A percentile compares a stretch with the other conserved stretches of the same genome.
Evolutionary conservation across 257 asterid species (phyloP).

Genomic region (Ajuga chamaepitys): DNA sequence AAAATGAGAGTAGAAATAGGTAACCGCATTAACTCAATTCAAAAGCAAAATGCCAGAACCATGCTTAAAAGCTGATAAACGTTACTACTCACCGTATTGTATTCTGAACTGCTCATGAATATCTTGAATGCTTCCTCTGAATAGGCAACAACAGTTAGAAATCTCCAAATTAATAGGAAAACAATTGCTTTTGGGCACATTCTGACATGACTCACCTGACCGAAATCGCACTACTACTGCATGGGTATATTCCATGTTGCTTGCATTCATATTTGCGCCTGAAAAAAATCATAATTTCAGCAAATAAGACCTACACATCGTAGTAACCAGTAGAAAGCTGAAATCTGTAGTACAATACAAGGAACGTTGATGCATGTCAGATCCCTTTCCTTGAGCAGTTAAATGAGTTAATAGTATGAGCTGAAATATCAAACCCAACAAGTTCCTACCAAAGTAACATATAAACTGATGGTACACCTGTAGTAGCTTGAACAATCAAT

Average conservation of each 20-base stretch:
- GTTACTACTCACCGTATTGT: constrained; percentile 41
- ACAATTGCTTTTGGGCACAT: background rate
- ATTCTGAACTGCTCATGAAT: constrained; percentile 61
- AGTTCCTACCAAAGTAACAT: background rate
- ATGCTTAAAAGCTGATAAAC: constrained; percentile 3
- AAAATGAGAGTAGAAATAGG: background rate
- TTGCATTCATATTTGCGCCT: constrained; percentile 42
- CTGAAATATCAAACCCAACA: background rate
- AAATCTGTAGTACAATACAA: background rate
- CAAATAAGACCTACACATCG: background rate
- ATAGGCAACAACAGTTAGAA: constrained; percentile 15
- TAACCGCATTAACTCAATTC: background rate
- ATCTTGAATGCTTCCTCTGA: constrained; percentile 67
- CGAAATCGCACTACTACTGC: constrained; percentile 61
- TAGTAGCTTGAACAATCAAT: constrained; percentile 72
- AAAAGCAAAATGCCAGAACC: background rate
- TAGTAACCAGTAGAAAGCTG: background rate
- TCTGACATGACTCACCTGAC: constrained; percentile 44
- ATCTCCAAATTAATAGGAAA: background rate
- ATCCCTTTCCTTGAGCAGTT: background rate
- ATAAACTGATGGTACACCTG: constrained; percentile 27
- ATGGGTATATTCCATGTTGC: constrained; percentile 49
- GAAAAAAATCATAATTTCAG: constrained; percentile 17
- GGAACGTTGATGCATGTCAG: background rate
- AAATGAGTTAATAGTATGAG: background rate